phyloP scores from a whole-genome alignment of 352 stramenopile genomes.

The Globisporangium mamillatum region DNA sequence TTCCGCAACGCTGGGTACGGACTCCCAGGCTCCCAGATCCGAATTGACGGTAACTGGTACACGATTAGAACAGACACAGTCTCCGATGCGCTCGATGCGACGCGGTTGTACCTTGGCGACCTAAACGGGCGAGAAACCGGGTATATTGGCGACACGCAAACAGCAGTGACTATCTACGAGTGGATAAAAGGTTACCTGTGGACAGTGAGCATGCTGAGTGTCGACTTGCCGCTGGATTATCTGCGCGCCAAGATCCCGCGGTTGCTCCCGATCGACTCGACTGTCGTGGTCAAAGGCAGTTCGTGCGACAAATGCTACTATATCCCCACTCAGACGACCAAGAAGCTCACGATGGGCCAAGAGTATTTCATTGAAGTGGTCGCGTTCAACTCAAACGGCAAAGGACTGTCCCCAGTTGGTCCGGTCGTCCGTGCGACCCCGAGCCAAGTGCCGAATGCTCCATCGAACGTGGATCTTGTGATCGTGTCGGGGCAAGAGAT shows the following conservation, averaged over 20 bases:
- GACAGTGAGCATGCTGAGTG: constrained; percentile 51
- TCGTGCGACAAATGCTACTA: constrained; percentile 70
- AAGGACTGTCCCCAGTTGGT: constrained; percentile 38
- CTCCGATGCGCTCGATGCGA: constrained; percentile 36
- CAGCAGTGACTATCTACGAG: constrained; percentile 48
- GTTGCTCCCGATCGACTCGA: constrained; percentile 40
- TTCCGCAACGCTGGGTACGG: constrained; percentile 55
- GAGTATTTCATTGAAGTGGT: constrained; percentile 79
- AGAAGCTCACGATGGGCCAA: constrained; percentile 54
- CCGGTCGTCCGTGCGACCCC: constrained; percentile 47
- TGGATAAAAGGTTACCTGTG: constrained; percentile 75
- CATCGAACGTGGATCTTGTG: constrained; percentile 82
- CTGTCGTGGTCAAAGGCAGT: constrained; percentile 36
- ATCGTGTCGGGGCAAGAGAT: constrained; percentile 88
- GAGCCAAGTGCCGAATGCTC: constrained; percentile 83
- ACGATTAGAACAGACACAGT: constrained; percentile 45
- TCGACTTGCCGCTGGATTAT: constrained; percentile 37
- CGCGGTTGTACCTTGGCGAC: constrained; percentile 61
- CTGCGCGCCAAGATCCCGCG: constrained; percentile 57
- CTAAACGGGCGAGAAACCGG: constrained; percentile 51
- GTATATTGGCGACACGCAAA: constrained; percentile 42
- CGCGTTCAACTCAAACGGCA: constrained; percentile 74
- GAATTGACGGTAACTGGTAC: constrained; percentile 69
- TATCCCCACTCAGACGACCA: constrained; percentile 51
- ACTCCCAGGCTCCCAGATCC: constrained; percentile 52